Conservation (phyloP, 495 filamentous ascomycete genomes). For the Letharia lupina region DNA sequence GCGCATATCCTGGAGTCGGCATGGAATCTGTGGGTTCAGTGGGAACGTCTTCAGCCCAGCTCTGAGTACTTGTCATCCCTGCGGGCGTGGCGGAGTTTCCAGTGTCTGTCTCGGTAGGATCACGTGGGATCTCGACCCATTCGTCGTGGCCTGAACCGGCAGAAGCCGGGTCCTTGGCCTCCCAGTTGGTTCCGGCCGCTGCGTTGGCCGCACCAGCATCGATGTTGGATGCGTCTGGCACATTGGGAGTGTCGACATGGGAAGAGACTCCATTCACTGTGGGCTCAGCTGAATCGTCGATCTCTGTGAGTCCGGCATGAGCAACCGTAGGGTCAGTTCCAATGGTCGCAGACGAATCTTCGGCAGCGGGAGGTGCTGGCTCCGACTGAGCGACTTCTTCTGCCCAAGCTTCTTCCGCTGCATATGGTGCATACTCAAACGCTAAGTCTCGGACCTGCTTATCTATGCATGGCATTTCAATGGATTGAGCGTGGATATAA, state of each 20-base stretch:
- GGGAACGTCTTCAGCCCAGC: constrained; percentile 62
- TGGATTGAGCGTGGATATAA: not conserved
- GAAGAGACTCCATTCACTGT: constrained; percentile 33
- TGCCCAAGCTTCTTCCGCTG: constrained; percentile 35
- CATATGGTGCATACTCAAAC: constrained; percentile 42
- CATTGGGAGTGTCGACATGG: constrained; percentile 39
- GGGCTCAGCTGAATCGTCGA: constrained; percentile 34
- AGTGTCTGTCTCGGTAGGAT: constrained; percentile 67
- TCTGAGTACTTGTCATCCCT: constrained; percentile 44
- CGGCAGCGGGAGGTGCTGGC: constrained; percentile 33
- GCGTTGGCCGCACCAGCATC: constrained; percentile 56
- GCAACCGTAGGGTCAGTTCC: constrained; percentile 67
- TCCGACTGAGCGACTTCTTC: constrained; percentile 42
- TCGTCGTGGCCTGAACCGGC: constrained; percentile 46
- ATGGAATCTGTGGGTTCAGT: constrained; percentile 19
- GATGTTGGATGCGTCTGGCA: constrained; percentile 41
- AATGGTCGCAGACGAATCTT: constrained; percentile 30
- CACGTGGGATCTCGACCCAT: constrained; percentile 70
- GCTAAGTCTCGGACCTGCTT: constrained; percentile 35
- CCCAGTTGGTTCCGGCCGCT: constrained; percentile 62
- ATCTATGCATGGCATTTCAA: constrained; percentile 29
- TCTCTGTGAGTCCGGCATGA: constrained; percentile 69
- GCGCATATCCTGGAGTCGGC: constrained; percentile 28
- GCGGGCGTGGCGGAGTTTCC: constrained; percentile 52
- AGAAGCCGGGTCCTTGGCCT: constrained; percentile 34